Conservation (phyloP, 2,329 filamentous ascomycete genomes). For the Chaetomiaceae sp. region DNA sequence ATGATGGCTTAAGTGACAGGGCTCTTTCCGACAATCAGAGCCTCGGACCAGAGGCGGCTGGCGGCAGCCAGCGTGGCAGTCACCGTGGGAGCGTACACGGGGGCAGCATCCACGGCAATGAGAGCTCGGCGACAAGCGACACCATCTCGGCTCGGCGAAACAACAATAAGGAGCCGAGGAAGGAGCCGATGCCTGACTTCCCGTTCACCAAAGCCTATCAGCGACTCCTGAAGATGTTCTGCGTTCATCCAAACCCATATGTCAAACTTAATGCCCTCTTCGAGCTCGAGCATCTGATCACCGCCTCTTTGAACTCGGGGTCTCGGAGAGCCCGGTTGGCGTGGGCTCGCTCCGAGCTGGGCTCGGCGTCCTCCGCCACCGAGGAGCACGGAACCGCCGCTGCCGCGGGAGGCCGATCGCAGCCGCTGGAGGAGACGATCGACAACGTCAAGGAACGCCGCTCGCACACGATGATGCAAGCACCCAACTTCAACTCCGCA, state of each 20-base stretch:
- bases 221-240: conserved; percentile 77
- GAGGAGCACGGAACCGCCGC: conserved; percentile 25
- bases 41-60: conserved; percentile 34
- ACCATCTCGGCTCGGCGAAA: conserved; percentile 33
- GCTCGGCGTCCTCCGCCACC: conserved; percentile 25
- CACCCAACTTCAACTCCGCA: conserved; percentile 23
- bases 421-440: conserved; percentile 61
- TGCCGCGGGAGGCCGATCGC: conserved; percentile 28
- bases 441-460: conserved; percentile 66
- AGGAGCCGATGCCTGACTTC: conserved; percentile 52
- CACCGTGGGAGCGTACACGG: conserved; percentile 30
- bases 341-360: conserved; percentile 31
- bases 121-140: conserved; percentile 39
- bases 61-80: conserved; percentile 28
- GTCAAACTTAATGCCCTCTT: conserved; percentile 78
- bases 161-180: conserved; percentile 28
- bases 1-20: conserved; percentile 29
- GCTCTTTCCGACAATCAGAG: conserved; percentile 27
- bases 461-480: conserved; percentile 50
- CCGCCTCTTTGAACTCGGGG: conserved; percentile 64
- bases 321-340: conserved; percentile 38
- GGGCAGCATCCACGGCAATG: conserved; percentile 34
- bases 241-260: conserved; percentile 82
- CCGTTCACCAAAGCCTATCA: conserved; percentile 78
- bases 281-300: conserved; percentile 77